These are phyloP conservation scores for Cenchrus purpureus DNA, from an alignment of 176 grass and related monocot genomes.

Conservation along the genomic window DNA sequence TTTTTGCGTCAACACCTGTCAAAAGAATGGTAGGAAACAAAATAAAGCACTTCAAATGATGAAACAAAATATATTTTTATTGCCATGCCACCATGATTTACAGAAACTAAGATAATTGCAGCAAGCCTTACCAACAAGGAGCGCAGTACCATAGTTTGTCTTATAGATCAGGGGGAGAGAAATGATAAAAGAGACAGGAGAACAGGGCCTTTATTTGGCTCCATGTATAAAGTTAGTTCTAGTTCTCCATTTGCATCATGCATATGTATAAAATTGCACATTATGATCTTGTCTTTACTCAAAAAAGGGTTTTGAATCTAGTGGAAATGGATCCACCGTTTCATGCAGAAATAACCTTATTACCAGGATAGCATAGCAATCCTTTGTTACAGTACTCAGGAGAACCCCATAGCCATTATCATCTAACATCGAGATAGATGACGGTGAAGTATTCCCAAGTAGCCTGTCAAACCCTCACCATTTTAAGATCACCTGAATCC, in stretches of 20 bases:
- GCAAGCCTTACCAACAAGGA: not conserved
- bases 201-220: not conserved
- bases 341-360: not conserved
- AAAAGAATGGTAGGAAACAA: constrained; percentile 28
- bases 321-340: not conserved
- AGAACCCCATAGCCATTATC: not conserved
- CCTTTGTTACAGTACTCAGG: not conserved
- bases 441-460: not conserved
- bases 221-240: no score
- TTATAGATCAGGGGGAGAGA: no score
- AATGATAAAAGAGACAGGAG: not conserved
- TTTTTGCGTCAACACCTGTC: constrained; percentile 34
- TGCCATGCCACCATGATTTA: not conserved
- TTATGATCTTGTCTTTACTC: not conserved
- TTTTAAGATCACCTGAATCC: not conserved
- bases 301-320: not conserved
- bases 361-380: not conserved
- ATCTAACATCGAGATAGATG: not conserved
- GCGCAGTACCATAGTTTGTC: not conserved
- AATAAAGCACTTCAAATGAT: constrained; percentile 40
- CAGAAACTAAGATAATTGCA: not conserved
- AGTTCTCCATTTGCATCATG: constrained; percentile 20
- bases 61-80: not conserved
- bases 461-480: not conserved
- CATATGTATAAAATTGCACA: not conserved